Base-by-base conservation (phyloP, 257 asterid species). In the Primulina eburnea region DNA sequence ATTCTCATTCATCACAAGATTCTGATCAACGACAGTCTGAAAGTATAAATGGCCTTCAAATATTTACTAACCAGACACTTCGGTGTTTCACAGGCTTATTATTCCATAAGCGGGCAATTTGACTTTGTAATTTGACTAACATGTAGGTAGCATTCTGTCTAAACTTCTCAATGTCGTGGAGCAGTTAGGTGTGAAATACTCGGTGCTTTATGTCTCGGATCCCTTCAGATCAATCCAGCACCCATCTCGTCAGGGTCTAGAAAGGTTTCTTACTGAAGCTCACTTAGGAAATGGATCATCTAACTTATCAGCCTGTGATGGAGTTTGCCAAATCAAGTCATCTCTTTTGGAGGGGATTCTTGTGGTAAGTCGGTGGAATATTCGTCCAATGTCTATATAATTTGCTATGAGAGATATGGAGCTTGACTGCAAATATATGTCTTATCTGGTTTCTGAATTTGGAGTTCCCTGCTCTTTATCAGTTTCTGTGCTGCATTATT, bases 191-290 rank as follows among this genome's bases (percentile, higher is more conserved):
- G 92, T 87, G 20, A 88, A 86, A 75, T 91, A 94, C 84, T 69
- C 87, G 0, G 77, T 82, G 30, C 90, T 94, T 5, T 91, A 87
- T 72, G 85, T 94, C 59, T 87, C 97, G 32, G 97, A 91, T 82
- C 97, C 96, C 47, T 75, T 58, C 77, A 82, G 83, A 65, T 78
- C 94, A 67, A 71, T 55, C 63, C 79, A 75, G 78, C 50, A 77
- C 73, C 80, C 73, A 66, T 71, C 96, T 16, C 77, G 67, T 69
- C 74, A 77, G 65, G 87, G 78, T 60, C 72, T 91, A 21, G 94
- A 85, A 76, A 86, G 99, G 70, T 89, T 89, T 82, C 96, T 94
- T 53, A 92, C 97, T 79, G 97, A 94, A 91, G 87, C 89, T 37
- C 58, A 80, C 28, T 6, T 67, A 26, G 92, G 85, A 73, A 87